phyloP scores from a whole-genome alignment of 179 eudicot species.

The Spinacia oleracea region DNA sequence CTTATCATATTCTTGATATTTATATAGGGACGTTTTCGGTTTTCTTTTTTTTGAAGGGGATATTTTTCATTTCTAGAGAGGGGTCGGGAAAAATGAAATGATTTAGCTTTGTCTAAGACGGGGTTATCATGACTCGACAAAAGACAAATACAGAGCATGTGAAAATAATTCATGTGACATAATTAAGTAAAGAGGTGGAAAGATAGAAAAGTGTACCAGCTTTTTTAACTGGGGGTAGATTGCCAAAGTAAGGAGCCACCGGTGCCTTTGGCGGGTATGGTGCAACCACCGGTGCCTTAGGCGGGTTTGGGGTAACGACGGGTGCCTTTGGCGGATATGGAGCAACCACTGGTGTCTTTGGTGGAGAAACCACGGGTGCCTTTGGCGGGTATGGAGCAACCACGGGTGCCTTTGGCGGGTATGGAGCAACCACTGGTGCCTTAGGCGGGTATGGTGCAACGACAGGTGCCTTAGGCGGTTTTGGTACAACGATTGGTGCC shows the following conservation, averaged over 20 bases:
- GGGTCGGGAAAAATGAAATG: no score
- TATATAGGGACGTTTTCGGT: no score
- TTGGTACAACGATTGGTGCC: slow-evolving; percentile 9
- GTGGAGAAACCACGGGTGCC: slow-evolving; percentile 5
- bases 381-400: slow-evolving; percentile 21
- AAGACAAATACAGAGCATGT: no score
- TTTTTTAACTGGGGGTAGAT: slow-evolving; percentile 35
- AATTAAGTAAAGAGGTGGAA: background rate
- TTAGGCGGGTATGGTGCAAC: slow-evolving; percentile 18
- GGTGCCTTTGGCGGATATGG: slow-evolving; percentile 25
- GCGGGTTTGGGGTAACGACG: slow-evolving; percentile 18
- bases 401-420: slow-evolving; percentile 25
- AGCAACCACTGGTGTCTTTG: slow-evolving; percentile 10
- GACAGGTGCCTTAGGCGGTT: slow-evolving; percentile 16
- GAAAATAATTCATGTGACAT: no score
- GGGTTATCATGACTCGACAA: background rate
- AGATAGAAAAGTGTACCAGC: slow-evolving; percentile 31
- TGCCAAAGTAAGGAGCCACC: slow-evolving; percentile 23
- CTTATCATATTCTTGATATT: no score
- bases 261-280: background rate
- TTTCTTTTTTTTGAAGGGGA: no score
- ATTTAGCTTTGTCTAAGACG: no score
- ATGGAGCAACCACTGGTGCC: slow-evolving; percentile 20
- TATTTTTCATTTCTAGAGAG: no score
- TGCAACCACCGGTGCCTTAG: slow-evolving; percentile 14